Evolutionary conservation across 768 basidiomycete genomes (phyloP).

Genomic region (Suillus discolor): DNA sequence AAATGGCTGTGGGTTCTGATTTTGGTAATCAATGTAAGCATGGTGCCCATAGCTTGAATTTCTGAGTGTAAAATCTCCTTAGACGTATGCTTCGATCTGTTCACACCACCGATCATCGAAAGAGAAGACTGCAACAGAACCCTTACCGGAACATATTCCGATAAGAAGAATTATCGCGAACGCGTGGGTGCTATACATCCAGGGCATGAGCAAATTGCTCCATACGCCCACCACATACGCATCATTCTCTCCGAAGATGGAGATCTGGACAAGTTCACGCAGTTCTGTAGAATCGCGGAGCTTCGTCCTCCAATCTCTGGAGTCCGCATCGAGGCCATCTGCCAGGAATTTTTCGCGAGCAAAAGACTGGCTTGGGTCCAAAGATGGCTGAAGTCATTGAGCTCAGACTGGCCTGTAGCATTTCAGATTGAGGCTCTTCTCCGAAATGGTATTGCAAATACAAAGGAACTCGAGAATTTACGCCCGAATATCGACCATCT

Average conservation of each 20-base stretch:
- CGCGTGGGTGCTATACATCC: slow-evolving; percentile 60
- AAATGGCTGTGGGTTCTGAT: slow-evolving; percentile 63
- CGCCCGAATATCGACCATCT: slow-evolving; percentile 46
- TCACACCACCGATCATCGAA: slow-evolving; percentile 67
- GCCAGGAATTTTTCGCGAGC: slow-evolving; percentile 51
- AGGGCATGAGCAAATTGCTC: slow-evolving; percentile 61
- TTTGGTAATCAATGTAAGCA: slow-evolving; percentile 62
- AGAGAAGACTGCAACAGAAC: slow-evolving; percentile 58
- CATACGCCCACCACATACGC: slow-evolving; percentile 74
- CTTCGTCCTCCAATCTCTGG: slow-evolving; percentile 38
- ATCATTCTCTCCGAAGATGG: slow-evolving; percentile 52
- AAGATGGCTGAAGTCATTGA: slow-evolving; percentile 45
- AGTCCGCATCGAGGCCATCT: slow-evolving; percentile 50
- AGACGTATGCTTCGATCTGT: slow-evolving; percentile 72
- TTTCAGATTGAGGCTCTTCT: slow-evolving; percentile 79
- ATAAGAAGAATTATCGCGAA: slow-evolving; percentile 52
- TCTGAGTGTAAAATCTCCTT: slow-evolving; percentile 17
- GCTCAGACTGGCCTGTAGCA: slow-evolving; percentile 58
- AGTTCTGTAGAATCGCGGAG: slow-evolving; percentile 55
- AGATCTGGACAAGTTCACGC: slow-evolving; percentile 49
- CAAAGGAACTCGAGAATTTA: slow-evolving; percentile 54
- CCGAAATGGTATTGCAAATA: slow-evolving; percentile 62
- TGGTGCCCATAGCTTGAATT: slow-evolving; percentile 4
- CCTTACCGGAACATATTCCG: slow-evolving; percentile 37
- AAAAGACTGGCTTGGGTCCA: slow-evolving; percentile 50